Percentiles rank a stretch among this genome's conserved stretches.
These are phyloP conservation scores for Trichoderma atrobrunneum DNA, from an alignment of 2,329 filamentous ascomycete species.

Conservation along the genomic window DNA sequence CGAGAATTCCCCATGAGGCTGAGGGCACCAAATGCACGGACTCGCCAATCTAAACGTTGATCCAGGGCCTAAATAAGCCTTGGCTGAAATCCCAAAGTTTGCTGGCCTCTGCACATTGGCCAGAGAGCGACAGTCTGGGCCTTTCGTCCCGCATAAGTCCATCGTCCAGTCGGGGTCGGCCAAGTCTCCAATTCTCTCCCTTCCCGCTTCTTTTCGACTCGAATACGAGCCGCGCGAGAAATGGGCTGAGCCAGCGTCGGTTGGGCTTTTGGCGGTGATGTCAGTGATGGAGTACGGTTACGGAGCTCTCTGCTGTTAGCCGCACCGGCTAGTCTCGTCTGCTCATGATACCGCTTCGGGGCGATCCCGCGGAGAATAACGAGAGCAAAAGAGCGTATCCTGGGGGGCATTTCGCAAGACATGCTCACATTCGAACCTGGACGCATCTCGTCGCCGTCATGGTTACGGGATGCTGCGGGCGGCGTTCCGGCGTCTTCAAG, in stretches of 20 bases:
- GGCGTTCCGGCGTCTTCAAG: neutral
- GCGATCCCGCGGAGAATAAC: constrained; percentile 5
- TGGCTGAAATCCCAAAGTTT: neutral
- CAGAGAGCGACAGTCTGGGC: neutral
- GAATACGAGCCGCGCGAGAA: constrained; percentile 8
- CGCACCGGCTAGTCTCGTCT: neutral
- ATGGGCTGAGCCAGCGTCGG: neutral
- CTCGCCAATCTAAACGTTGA: constrained; percentile 16
- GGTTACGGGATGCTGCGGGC: neutral
- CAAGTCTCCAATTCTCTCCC: neutral
- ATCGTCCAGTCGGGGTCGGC: neutral
- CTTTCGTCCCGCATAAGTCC: neutral
- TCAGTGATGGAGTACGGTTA: constrained; percentile 5
- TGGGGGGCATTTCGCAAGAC: neutral
- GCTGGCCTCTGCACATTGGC: neutral
- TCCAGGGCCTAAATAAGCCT: constrained; percentile 7
- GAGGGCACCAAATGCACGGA: neutral
- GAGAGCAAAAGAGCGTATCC: neutral
- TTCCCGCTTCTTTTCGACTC: neutral
- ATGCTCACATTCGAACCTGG: neutral
- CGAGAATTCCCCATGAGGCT: constrained; percentile 1
- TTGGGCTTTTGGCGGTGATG: neutral
- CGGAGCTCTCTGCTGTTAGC: neutral
- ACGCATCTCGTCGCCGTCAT: neutral
- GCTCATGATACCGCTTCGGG: neutral